Percentiles rank a stretch among this genome's conserved stretches.
phyloP scores from a whole-genome alignment of 2,329 filamentous ascomycete genomes.

The Sclerotinia trifoliorum region DNA sequence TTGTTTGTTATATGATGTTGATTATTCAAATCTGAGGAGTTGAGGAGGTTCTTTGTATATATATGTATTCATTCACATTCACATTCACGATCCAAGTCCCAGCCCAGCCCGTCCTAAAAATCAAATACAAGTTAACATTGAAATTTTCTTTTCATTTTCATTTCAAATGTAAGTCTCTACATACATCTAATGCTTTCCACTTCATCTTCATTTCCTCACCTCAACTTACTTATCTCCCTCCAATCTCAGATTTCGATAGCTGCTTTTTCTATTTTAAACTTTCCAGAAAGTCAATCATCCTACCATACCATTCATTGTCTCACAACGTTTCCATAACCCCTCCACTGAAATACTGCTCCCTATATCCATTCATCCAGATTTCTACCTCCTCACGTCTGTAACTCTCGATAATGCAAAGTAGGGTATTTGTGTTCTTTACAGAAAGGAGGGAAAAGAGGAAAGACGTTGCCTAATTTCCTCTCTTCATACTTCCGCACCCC shows the following conservation, averaged over 20 bases:
- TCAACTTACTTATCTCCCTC: background rate
- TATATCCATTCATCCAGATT: background rate
- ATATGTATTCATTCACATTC: background rate
- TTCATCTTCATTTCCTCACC: background rate
- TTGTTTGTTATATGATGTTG: no score
- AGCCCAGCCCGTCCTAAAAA: background rate
- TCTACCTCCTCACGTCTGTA: background rate
- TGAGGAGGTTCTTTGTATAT: no score
- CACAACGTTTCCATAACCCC: no score
- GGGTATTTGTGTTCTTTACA: background rate
- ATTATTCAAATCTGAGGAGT: no score
- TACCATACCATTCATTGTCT: background rate
- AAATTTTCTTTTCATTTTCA: background rate
- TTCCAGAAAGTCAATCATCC: conserved; percentile 4
- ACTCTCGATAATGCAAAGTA: conserved; percentile 5
- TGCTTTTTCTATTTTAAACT: background rate
- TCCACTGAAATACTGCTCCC: background rate
- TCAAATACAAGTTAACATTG: no score
- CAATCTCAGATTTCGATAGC: background rate
- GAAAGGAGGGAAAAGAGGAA: background rate
- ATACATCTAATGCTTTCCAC: background rate
- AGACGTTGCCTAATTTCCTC: background rate
- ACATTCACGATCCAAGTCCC: background rate
- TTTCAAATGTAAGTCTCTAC: background rate
- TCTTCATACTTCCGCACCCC: background rate